Base-by-base conservation (phyloP, 148 eudicot species). In the Chenopodium album region DNA sequence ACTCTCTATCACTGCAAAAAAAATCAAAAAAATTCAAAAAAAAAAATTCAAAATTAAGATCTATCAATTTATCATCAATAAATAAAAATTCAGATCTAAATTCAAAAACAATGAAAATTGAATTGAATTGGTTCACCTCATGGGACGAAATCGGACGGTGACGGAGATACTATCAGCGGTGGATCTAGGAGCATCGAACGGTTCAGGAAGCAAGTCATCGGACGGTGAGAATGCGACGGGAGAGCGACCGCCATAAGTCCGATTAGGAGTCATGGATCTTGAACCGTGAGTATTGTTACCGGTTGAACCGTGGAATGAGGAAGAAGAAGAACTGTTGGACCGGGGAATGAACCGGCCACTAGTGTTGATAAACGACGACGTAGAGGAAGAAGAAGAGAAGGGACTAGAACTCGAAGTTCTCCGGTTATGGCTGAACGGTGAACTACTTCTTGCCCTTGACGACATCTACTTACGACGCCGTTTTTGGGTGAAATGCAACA, bases 111-210 rank as follows among this genome's bases (percentile, higher is more conserved):
- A 37, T 1, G 7, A 23, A 59, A 17, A 59, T 59, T 4, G n/a
- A n/a, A n/a, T n/a, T 4, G 37, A 5, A 44, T 22, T 44, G 1
- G 20, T 22, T 81, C 76, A 92, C 99, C 88, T 95, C 92, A 95
- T 71, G 1, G 99, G 99, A 70, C 99, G 89, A 88, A 95, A 95
- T 73, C 99, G 86, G 65, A 95, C 89, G 13, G 99, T 95, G 29
- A 94, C 99, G 56, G 99, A 93, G 64, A 95, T 95, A 60, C 99
- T 95, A 88, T 95, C 99, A 7, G 86, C 92, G 26, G 81, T 44
- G 28, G 94, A 85, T 89, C 90, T 85, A 71, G 92, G 86, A 34
- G 62, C 81, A 82, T 90, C 91, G 71, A 89, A 52, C 75, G 90
- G 85, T 76, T 90, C 95, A 22, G 78, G 79, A 60, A 79, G 76